phyloP scores from a whole-genome alignment of 1,284 basidiomycete genomes.

The Laetiporus sulphureus region DNA sequence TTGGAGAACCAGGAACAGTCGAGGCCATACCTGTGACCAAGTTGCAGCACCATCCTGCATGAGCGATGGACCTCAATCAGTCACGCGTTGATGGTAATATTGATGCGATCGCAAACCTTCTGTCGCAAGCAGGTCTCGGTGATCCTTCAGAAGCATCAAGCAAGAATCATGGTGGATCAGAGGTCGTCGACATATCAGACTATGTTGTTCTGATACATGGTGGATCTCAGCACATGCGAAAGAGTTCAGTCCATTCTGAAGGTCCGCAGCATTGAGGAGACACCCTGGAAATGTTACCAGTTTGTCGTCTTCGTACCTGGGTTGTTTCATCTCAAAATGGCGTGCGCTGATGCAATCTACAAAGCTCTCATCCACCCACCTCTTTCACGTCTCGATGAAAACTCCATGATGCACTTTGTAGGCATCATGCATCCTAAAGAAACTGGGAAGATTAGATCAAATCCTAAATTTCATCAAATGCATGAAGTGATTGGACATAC shows the following conservation, averaged over 20 bases:
- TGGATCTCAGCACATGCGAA: slow-evolving; percentile 21
- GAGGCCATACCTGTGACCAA: slow-evolving; percentile 23
- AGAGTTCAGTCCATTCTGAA: slow-evolving; percentile 6
- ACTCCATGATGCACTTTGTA: slow-evolving; percentile 15
- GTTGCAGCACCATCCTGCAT: slow-evolving; percentile 20
- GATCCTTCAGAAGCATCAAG: no score
- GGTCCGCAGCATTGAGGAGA: slow-evolving; percentile 6
- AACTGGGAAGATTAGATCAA: slow-evolving; percentile 20
- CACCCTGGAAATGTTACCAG: slow-evolving; percentile 5
- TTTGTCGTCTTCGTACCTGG: slow-evolving; percentile 27
- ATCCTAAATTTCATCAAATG: slow-evolving; percentile 28
- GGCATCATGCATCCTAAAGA: slow-evolving; percentile 21
- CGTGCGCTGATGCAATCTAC: slow-evolving; percentile 30
- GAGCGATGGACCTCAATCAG: slow-evolving; percentile 22
- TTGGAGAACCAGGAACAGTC: slow-evolving; percentile 20
- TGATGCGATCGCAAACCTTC: slow-evolving; percentile 17
- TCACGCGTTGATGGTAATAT: slow-evolving; percentile 20
- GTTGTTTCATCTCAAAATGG: slow-evolving; percentile 35
- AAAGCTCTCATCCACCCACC: slow-evolving; percentile 19
- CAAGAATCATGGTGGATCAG: background rate
- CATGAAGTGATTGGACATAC: slow-evolving; percentile 30
- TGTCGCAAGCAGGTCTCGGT: slow-evolving; percentile 23
- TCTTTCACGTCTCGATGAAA: slow-evolving; percentile 11
- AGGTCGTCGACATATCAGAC: slow-evolving; percentile 13
- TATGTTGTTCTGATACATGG: slow-evolving; percentile 21